Evolutionary conservation across 1,284 basidiomycete species (phyloP), one percentile per base, ranked within the genome.

Genomic region (Heterobasidion irregulare): DNA sequence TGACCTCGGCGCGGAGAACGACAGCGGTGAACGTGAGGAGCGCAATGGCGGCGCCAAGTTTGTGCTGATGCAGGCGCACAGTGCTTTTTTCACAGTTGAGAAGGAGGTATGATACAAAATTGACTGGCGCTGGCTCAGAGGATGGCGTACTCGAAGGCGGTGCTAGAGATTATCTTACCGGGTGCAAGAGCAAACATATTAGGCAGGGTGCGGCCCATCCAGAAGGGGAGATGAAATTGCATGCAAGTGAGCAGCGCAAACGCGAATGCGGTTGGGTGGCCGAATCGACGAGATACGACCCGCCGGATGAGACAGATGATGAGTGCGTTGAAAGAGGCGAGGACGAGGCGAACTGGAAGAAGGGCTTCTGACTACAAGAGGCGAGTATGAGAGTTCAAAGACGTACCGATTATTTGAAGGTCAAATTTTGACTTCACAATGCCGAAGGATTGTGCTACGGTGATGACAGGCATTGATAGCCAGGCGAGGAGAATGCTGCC

Each of bases 171-270:
- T 19, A 8, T 26, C 56, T 16, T 43, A 94, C 92, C 86, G 53
- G 86, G 82, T 8, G 89, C 76, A 16, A 96, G 74, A 3, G 94
- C 94, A 59, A 94, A 84, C 82, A 94, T 95, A 68, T 99, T 99
- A 0, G 96, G 95, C 13, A 98, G 72, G 0, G 96, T 97, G 49
- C 96, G 75, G 3, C 93, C 84, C 71, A 92, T 89, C 86, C 94
- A 99, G 69, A 94, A 99, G 3, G 86, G 84, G 10, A 94, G 69
- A 68, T 98, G 96, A 66, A 98, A 98, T 67, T 97, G 94, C 0
- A 83, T 82, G 57, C 84, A 79, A 1, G 85, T 84, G 19, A 97
- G 66, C 0, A 93, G 56, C 1, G 82, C 68, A 66, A 88, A 94
- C 62, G 84, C 78, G 8, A 77, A 64, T 5, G 83, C 73, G 0